Base-by-base conservation (phyloP, 2,329 filamentous ascomycete species). In the Pezicula carpinea region DNA sequence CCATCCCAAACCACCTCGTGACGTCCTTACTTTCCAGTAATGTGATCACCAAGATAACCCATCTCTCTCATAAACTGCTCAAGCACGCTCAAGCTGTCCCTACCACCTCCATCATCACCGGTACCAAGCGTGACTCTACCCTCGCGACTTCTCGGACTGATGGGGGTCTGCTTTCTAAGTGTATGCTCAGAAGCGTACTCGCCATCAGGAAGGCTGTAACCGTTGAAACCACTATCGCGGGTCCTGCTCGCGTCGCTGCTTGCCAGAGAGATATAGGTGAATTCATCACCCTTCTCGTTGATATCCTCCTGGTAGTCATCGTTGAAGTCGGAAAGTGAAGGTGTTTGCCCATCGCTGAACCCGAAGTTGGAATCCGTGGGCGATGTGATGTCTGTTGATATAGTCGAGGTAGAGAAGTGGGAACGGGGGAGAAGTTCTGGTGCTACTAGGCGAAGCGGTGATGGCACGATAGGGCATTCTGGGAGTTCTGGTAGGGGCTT, bases 21-120 rank as follows among this genome's bases (percentile, higher is more conserved):
- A 29, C 26, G 6, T 29, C 19, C 15, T 52, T 39, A 53, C 41
- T 55, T 54, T 8, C 54, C 55, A 13, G 50, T 45, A 44, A 77
- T 76, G 49, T 73, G 64, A 44, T 67, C 66, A 19, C 71, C 70
- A 34, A 77, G 59, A 56, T 77, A 77, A 46, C 72, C 71, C 59
- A 77, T 61, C 51, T 77, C 74, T 51, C 71, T 69, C 56, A 77
- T 65, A 48, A 77, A 59, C 52, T 74, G 68, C 52, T 71, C 67
- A 63, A 77, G 70, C 15, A 66, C 66, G 31, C 58, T 64, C 39
- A 58, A 50, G 14, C 52, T 53, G 15, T 54, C 49, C 6, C 21
- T 38, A 22, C 52, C 55, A 40, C 21, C 53, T n/a, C 38, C 49
- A 35, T 29, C 48, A 43, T 33, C 50, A 57, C 21, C 62, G 43